Conservation (phyloP, 2,329 filamentous ascomycete species). For the Aureobasidium mangrovei region DNA sequence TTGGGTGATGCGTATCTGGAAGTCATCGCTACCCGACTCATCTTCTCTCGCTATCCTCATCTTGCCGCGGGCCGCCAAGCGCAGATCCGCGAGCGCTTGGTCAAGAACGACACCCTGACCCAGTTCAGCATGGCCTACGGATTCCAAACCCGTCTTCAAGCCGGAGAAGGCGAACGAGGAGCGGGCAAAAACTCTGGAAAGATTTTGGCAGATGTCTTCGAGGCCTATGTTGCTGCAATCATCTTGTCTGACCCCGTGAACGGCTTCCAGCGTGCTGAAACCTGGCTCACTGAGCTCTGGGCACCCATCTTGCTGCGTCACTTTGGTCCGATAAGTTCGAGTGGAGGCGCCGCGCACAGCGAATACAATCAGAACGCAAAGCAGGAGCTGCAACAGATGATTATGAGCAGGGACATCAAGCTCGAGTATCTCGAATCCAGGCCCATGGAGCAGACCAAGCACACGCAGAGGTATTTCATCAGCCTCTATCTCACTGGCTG, state of each 20-base stretch:
- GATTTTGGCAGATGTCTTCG: constrained; percentile 77
- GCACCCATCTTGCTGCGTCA: constrained; percentile 46
- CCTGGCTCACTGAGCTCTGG: constrained; percentile 74
- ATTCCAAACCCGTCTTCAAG: constrained; percentile 54
- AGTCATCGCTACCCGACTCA: constrained; percentile 63
- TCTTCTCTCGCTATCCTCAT: constrained; percentile 61
- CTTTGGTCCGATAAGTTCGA: neutral
- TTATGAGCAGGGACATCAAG: constrained; percentile 4
- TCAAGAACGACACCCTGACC: constrained; percentile 72
- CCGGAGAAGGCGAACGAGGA: constrained; percentile 32
- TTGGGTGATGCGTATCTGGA: constrained; percentile 82
- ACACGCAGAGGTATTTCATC: constrained; percentile 47
- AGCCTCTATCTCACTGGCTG: constrained; percentile 59
- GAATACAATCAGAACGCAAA: constrained; percentile 13
- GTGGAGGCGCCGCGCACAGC: neutral
- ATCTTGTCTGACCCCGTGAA: constrained; percentile 56
- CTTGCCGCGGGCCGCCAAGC: constrained; percentile 60
- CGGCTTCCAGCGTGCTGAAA: constrained; percentile 53
- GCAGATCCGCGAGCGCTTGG: constrained; percentile 66
- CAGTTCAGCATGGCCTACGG: constrained; percentile 62
- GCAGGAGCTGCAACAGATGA: constrained; percentile 14
- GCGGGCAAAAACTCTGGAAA: constrained; percentile 56
- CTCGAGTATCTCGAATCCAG: constrained; percentile 9
- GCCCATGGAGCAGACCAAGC: constrained; percentile 33
- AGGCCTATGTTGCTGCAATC: constrained; percentile 77